These are phyloP conservation scores for Malassezia sympodialis DNA, from an alignment of 1,284 basidiomycete species.

Conservation along the genomic window DNA sequence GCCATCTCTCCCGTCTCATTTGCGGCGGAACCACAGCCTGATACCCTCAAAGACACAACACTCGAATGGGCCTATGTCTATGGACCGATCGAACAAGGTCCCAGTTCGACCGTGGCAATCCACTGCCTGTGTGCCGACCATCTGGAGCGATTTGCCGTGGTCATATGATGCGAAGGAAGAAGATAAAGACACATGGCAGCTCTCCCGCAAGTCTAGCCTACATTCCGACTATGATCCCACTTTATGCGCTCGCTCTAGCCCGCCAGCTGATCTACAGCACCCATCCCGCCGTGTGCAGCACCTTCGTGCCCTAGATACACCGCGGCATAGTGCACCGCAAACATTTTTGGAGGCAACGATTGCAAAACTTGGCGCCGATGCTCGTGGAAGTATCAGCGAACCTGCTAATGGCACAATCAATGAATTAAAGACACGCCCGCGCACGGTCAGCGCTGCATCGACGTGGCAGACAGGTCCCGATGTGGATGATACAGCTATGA, in stretches of 20 bases:
- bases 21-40: neutral
- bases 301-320: neutral
- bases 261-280: neutral
- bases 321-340: constrained; percentile 16
- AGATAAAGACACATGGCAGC: neutral
- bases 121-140: neutral
- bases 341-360: neutral
- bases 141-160: neutral
- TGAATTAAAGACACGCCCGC: neutral
- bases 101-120: neutral
- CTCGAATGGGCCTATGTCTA: neutral
- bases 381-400: neutral
- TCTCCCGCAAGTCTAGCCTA: neutral
- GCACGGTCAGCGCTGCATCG: neutral
- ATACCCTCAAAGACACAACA: neutral
- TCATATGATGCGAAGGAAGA: neutral
- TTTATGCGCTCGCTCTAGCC: neutral
- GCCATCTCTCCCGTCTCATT: neutral
- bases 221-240: neutral
- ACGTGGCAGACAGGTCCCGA: neutral
- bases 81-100: neutral
- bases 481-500: neutral
- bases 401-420: neutral
- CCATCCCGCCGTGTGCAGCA: neutral
- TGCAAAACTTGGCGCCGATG: neutral